These are phyloP conservation scores for Domatiomyces catenatus DNA, from an alignment of 2,329 filamentous ascomycete species.

Conservation along the genomic window DNA sequence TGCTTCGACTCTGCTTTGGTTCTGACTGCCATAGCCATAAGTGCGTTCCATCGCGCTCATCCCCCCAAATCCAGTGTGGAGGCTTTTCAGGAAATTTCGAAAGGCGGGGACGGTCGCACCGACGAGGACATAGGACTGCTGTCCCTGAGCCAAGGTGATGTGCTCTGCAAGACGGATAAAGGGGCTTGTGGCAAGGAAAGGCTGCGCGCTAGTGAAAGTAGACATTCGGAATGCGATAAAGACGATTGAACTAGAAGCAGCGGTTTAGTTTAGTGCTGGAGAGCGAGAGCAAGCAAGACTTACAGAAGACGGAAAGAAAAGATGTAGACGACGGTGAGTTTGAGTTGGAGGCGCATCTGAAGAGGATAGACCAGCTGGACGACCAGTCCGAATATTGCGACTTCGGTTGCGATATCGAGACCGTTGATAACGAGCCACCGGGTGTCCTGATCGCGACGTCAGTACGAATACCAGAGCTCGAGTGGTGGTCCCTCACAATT, in stretches of 20 bases:
- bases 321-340: constrained; percentile 22
- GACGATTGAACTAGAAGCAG: constrained; percentile 21
- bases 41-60: constrained; percentile 6
- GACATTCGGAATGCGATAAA: constrained; percentile 24
- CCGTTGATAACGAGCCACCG: constrained; percentile 24
- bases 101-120: constrained; percentile 26
- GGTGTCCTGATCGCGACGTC: constrained; percentile 13
- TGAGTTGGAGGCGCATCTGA: constrained; percentile 22
- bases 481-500: constrained; percentile 5
- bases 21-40: constrained; percentile 4
- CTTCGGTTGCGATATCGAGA: constrained; percentile 24
- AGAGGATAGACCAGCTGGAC: constrained; percentile 20
- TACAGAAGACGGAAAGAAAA: constrained; percentile 26
- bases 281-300: constrained; percentile 9
- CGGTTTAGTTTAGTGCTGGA: constrained; percentile 2
- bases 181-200: constrained; percentile 20
- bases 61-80: constrained; percentile 12
- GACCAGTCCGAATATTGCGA: constrained; percentile 21
- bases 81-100: constrained; percentile 21
- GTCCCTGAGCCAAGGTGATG: constrained; percentile 24
- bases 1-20: neutral
- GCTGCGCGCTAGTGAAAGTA: constrained; percentile 18
- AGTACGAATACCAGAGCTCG: neutral
- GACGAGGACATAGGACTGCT: constrained; percentile 24
- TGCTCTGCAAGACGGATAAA: constrained; percentile 22